Evolutionary conservation across 2,329 filamentous ascomycete genomes (phyloP).

Genomic region (Botrytis aclada): DNA sequence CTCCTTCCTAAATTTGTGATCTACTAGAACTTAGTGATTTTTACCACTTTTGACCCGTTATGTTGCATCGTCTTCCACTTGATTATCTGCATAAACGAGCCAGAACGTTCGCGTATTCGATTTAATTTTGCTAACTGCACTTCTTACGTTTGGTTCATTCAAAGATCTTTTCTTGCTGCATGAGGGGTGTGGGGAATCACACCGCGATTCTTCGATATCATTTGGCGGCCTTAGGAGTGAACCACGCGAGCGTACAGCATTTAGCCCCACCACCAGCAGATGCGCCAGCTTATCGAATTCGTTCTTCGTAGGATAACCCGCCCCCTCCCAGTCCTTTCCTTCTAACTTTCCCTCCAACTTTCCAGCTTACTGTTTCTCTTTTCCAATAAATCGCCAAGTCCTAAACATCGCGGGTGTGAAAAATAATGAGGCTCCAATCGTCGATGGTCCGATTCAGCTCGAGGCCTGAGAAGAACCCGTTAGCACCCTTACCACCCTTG

Average conservation of each 20-base stretch:
- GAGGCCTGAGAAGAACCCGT: constrained; percentile 3
- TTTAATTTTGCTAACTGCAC: neutral
- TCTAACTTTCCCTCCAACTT: neutral
- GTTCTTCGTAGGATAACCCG: neutral
- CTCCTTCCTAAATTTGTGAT: neutral
- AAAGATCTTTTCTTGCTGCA: constrained; percentile 14
- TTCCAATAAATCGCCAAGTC: neutral
- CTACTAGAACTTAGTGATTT: neutral
- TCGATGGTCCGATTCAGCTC: constrained; percentile 4
- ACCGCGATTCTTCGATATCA: neutral
- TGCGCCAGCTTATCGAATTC: neutral
- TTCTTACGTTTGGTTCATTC: neutral
- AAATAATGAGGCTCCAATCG: neutral
- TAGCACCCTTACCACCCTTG: neutral
- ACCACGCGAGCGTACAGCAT: neutral
- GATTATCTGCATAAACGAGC: neutral
- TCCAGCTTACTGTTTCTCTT: neutral
- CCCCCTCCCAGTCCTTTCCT: neutral
- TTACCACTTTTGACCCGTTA: neutral
- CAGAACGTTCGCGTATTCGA: neutral
- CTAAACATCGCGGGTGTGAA: neutral
- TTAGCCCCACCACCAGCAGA: neutral
- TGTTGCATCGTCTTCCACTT: constrained; percentile 11
- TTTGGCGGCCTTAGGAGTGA: neutral
- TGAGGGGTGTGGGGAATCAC: constrained; percentile 16